phyloP scores from a whole-genome alignment of 192 early-diverging fungal species.

The Pecoramyces ruminantium region DNA sequence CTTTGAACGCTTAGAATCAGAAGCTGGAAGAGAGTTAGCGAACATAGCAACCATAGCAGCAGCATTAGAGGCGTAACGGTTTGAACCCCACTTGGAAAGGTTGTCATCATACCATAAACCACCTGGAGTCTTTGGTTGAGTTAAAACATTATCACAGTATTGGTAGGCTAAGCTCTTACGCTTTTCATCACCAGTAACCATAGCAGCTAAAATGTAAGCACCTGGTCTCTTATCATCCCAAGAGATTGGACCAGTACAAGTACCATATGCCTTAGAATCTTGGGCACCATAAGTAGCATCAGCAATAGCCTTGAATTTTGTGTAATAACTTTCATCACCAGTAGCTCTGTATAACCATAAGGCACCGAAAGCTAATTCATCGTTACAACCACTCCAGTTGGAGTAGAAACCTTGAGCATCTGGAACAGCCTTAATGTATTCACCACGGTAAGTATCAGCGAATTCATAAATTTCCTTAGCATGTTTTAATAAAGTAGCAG shows the following conservation, averaged over 20 bases:
- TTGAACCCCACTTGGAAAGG: neutral
- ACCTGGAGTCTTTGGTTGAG: conserved; percentile 8
- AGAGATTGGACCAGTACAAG: neutral
- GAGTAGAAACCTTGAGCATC: conserved; percentile 16
- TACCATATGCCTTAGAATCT: conserved; percentile 10
- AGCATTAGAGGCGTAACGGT: neutral
- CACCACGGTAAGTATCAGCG: conserved; percentile 17
- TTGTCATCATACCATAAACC: conserved; percentile 1
- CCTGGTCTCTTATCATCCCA: conserved; percentile 30
- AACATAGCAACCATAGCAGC: neutral
- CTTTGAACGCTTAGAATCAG: neutral
- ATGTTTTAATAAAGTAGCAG: conserved; percentile 11
- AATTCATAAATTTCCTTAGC: conserved; percentile 22
- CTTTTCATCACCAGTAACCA: conserved; percentile 10
- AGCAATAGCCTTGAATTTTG: conserved; percentile 10
- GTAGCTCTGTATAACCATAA: conserved; percentile 38
- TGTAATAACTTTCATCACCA: conserved; percentile 14
- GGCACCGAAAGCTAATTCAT: conserved; percentile 32
- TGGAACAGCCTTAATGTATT: conserved; percentile 19
- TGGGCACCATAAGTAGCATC: conserved; percentile 9
- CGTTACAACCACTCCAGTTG: conserved; percentile 12
- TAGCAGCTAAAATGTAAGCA: conserved; percentile 27
- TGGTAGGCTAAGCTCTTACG: conserved; percentile 15
- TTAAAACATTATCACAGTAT: conserved; percentile 18
- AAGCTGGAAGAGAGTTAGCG: neutral